Evolutionary conservation across 2,329 filamentous ascomycete species (phyloP), one percentile per base, ranked within the genome.

Genomic region (Pyricularia sp.): DNA sequence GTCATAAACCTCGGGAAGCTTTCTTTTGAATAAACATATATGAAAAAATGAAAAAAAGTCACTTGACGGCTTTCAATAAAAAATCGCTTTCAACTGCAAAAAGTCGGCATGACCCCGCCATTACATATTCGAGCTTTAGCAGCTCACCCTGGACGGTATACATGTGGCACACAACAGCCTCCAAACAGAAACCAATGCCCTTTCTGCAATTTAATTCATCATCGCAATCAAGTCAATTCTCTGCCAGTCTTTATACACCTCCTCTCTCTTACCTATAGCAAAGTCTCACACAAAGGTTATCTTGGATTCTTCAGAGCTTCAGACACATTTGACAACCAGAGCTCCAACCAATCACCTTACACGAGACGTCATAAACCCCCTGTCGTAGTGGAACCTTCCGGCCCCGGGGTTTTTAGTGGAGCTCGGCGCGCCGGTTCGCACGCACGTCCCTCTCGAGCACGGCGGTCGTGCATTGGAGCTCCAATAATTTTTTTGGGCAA

Each of bases 271-370:
- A 59, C n/a, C 28, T 28, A 3, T 16, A 28, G 7, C 24, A 22
- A 31, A 60, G 24, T 16, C 28, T 60, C 22, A 26, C 57, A 24
- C 57, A 28, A 4, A 4, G 33, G 13, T 26, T 26, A 28, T 24
- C 22, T 16, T 28, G 22, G 13, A 33, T 33, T 60, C 28, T 26
- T 6, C 12, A n/a, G 22, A 60, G 57, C 24, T 28, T 60, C 16
- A 28, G 24, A 16, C 16, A 13, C 24, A 24, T n/a, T n/a, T n/a
- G 10, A 26, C 26, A 26, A 26, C 26, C 12, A 33, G 33, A 44
- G 61, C 33, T 35, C 31, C 31, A 22, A 44, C 62, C 62, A 64
- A 64, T 60, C 53, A 60, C 49, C 62, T 64, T 64, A 60, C 62
- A 64, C 53, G 53, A 31, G 35, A 31, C 7, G 22, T 19, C 22